Conservation (phyloP, 371 early-diverging fungal species). For the Syncephalastrum racemosum region DNA sequence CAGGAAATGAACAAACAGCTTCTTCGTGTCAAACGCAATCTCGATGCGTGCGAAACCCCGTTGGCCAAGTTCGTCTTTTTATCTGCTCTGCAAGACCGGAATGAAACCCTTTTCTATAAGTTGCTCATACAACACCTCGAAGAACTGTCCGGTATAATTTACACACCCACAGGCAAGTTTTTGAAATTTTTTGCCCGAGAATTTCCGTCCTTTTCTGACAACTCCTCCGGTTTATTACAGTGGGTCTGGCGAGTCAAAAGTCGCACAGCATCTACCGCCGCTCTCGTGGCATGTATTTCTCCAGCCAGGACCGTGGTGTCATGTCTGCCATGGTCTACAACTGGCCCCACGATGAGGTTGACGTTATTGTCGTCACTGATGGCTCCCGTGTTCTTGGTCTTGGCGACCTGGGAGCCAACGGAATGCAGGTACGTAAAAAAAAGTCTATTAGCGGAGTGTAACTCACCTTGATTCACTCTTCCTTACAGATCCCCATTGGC, state of each 20-base stretch:
- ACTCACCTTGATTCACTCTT: too few relatives aligned
- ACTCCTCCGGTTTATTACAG: constrained; percentile 15
- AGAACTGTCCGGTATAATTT: constrained; percentile 44
- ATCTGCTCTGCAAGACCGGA: constrained; percentile 51
- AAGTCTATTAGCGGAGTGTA: neutral
- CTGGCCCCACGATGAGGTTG: constrained; percentile 54
- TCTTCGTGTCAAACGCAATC: constrained; percentile 53
- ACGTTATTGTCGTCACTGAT: constrained; percentile 66
- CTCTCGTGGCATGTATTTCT: constrained; percentile 62
- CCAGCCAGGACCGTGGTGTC: constrained; percentile 51
- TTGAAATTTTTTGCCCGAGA: constrained; percentile 9
- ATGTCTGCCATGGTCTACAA: constrained; percentile 59
- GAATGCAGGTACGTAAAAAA: constrained; percentile 43
- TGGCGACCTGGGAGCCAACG: constrained; percentile 66
- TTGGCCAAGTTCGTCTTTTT: constrained; percentile 56
- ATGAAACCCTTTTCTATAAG: constrained; percentile 65
- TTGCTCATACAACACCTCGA: constrained; percentile 56
- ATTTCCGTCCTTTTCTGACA: constrained; percentile 12
- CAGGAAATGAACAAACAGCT: constrained; percentile 64
- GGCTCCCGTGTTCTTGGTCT: constrained; percentile 64
- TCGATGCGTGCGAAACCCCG: constrained; percentile 56
- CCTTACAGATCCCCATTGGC: constrained; percentile 40
- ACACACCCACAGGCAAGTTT: constrained; percentile 41
- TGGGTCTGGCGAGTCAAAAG: constrained; percentile 46
- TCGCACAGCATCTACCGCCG: constrained; percentile 63